A percentile compares a stretch with the other conserved stretches of the same genome.
Evolutionary conservation across 352 stramenopile species (phyloP).

Genomic region (Globisporangium lucens): DNA sequence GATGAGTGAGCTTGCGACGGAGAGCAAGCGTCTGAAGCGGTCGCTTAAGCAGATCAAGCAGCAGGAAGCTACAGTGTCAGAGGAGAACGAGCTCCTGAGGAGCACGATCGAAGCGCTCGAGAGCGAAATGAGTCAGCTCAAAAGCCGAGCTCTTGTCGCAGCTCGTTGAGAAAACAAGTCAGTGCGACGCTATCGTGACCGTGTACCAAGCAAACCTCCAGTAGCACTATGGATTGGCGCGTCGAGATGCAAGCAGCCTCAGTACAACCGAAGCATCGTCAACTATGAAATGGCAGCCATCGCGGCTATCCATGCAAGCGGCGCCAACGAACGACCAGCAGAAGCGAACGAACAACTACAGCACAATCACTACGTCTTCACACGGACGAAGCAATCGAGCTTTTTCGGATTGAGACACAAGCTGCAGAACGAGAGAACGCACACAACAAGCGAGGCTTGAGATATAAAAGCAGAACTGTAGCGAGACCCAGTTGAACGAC

Average conservation of each 20-base stretch:
- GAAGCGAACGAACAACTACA: background rate
- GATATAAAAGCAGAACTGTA: background rate
- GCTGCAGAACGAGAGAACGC: background rate
- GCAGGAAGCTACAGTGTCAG: conserved; percentile 26
- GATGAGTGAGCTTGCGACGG: conserved; percentile 30
- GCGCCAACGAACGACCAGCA: background rate
- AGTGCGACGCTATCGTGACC: background rate
- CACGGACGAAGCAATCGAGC: background rate
- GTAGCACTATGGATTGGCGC: background rate
- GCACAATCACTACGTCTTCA: background rate
- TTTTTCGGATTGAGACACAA: background rate
- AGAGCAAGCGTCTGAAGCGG: conserved; percentile 49
- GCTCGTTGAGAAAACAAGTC: background rate
- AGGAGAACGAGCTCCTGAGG: conserved; percentile 40
- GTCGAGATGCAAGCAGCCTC: background rate
- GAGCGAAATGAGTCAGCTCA: conserved; percentile 23
- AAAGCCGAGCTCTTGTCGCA: conserved; percentile 16
- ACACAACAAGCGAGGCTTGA: background rate
- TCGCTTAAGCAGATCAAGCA: conserved; percentile 41
- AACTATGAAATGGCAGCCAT: background rate
- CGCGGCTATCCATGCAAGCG: background rate
- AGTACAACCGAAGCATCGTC: background rate
- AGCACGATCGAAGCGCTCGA: conserved; percentile 37
- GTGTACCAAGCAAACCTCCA: too few species aligned
- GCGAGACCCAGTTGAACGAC: background rate